Evolutionary conservation across 75 land plant species (phyloP).

Genomic region (Sequoia sempervirens): DNA sequence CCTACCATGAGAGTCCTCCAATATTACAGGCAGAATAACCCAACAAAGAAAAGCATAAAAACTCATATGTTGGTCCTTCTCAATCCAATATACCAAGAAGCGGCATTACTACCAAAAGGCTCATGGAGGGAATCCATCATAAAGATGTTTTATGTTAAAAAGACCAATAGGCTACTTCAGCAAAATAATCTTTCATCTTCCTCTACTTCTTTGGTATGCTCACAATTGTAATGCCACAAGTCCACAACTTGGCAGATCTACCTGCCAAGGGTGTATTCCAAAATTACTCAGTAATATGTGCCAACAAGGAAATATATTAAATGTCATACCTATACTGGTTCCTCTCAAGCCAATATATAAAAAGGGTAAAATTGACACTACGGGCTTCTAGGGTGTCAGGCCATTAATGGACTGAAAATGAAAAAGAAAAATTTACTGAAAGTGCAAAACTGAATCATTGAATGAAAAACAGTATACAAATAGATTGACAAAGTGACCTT

Average conservation of each 20-base stretch:
- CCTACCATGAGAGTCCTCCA: not conserved
- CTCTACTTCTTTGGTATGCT: not conserved
- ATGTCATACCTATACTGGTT: no score
- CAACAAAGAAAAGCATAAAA: not conserved
- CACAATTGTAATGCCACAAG: not conserved
- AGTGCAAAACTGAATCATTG: no score
- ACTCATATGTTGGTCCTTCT: not conserved
- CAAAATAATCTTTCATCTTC: not conserved
- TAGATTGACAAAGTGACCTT: no score
- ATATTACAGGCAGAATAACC: not conserved
- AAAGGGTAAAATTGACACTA: not conserved
- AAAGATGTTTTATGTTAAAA: not conserved
- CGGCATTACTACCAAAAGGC: not conserved
- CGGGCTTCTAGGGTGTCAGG: not conserved
- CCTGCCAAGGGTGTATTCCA: not conserved
- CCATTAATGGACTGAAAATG: no score
- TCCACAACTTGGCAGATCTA: not conserved
- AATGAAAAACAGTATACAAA: no score
- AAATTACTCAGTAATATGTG: no score
- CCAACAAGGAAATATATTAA: no score
- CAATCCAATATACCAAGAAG: not conserved
- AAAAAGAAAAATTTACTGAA: no score
- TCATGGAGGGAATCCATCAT: not conserved
- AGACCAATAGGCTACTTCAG: not conserved
- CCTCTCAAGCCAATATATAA: not conserved